These are phyloP conservation scores for Trichoderma koningiopsis DNA, from an alignment of 2,329 filamentous ascomycete genomes.

Conservation along the genomic window DNA sequence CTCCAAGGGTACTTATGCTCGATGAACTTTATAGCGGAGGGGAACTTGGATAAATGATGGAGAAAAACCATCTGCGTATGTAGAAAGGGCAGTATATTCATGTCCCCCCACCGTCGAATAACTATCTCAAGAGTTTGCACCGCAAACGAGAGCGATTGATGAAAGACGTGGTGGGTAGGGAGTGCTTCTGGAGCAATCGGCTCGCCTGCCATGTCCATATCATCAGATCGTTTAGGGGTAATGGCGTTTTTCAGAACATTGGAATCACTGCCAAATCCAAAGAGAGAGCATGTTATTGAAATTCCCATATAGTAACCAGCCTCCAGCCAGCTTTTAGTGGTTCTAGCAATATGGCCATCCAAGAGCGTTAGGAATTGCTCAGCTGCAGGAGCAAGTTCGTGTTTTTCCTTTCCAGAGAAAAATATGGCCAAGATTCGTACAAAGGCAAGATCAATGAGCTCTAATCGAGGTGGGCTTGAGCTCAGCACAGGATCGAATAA, in stretches of 20 bases:
- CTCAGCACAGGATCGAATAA: conserved; percentile 63
- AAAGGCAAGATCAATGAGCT: conserved; percentile 57
- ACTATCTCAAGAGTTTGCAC: conserved; percentile 50
- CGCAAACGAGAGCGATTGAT: conserved; percentile 45
- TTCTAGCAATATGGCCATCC: conserved; percentile 57
- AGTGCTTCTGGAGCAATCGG: conserved; percentile 28
- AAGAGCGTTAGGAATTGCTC: conserved; percentile 56
- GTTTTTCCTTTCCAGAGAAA: conserved; percentile 55
- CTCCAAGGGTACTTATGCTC: conserved; percentile 57
- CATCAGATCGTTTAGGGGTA: conserved; percentile 31
- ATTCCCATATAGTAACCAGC: conserved; percentile 45
- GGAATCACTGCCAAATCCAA: conserved; percentile 43
- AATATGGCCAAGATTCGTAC: conserved; percentile 66
- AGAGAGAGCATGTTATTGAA: conserved; percentile 36
- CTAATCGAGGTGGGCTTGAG: conserved; percentile 38
- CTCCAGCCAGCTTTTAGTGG: conserved; percentile 55
- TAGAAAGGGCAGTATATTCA: conserved; percentile 62
- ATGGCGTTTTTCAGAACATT: conserved; percentile 51
- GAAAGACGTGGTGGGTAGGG: conserved; percentile 36
- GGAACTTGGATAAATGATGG: conserved; percentile 45
- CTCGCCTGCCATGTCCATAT: conserved; percentile 28
- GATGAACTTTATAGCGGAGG: conserved; percentile 47
- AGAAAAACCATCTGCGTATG: conserved; percentile 66
- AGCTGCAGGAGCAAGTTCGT: conserved; percentile 47
- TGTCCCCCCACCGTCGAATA: conserved; percentile 56